Evolutionary conservation across 202 grass and related monocot species (phyloP).

Genomic region (Musa balbisiana): DNA sequence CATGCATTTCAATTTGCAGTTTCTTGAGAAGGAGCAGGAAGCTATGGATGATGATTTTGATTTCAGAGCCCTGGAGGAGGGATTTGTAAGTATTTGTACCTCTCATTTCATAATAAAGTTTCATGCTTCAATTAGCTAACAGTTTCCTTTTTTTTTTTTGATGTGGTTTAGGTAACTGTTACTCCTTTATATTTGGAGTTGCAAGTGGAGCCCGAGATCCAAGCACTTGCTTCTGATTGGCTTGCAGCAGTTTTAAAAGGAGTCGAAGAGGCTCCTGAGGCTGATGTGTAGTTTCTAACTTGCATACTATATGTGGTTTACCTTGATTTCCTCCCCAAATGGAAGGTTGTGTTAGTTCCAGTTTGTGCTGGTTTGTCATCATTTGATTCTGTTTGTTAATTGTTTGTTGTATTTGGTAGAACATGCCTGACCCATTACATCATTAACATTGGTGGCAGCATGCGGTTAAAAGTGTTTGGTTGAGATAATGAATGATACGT

Average conservation of each 20-base stretch:
- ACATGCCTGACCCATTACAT: background rate
- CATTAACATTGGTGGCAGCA: background rate
- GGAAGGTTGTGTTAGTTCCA: conserved; percentile 5
- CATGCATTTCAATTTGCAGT: conserved; percentile 6
- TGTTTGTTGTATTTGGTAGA: conserved; percentile 3
- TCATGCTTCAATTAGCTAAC: background rate
- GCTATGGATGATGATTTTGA: conserved; percentile 35
- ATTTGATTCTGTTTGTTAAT: background rate
- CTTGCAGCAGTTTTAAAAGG: conserved; percentile 26
- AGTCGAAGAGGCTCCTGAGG: conserved; percentile 22
- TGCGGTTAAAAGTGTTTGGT: background rate
- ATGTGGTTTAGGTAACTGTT: conserved; percentile 36
- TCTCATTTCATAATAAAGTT: background rate
- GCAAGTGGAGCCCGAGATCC: conserved; percentile 31
- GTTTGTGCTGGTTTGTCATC: background rate
- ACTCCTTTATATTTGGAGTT: conserved; percentile 32
- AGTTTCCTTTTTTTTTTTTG: conserved; percentile 1
- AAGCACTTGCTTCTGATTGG: conserved; percentile 37
- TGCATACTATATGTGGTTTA: background rate
- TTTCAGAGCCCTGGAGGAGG: conserved; percentile 34
- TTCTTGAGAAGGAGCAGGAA: conserved; percentile 42
- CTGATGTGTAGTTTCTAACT: background rate
- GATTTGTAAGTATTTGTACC: conserved; percentile 27
- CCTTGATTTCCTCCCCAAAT: background rate
- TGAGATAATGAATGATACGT: conserved; percentile 2